Base-by-base conservation (phyloP, 805 yeast species). In the Candida quercuum region DNA sequence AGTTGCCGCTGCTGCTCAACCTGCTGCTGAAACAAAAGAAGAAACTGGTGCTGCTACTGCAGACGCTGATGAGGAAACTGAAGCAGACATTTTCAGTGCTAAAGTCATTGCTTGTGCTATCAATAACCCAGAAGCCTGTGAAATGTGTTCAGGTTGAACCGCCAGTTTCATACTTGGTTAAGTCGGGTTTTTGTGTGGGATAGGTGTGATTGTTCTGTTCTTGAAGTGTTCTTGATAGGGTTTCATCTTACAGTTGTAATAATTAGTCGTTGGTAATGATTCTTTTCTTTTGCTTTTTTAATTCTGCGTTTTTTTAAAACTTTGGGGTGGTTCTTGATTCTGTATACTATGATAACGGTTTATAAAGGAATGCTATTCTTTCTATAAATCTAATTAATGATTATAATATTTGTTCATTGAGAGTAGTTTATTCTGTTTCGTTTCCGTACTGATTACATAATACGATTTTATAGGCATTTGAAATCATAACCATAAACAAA, bases 41-140 rank as follows among this genome's bases (percentile, higher is more conserved):
- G 58, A 39, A 6, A 47, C 44, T 26, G 56, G 46, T 22, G 66
- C 59, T 55, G 61, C 52, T 51, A 48, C 40, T 17, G 57, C 51
- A 13, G 60, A 38, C 3, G 49, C 41, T 19, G 59, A 45, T 20
- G 69, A 61, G 26, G 68, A 65, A 48, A 60, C 66, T 17, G 91
- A 81, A 51, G 78, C 70, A 41, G 96, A 91, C 61, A 91, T 91
- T 52, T 93, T 70, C 74, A 86, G 91, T 63, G 83, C 95, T 19
- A 82, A 89, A 65, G 98, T 85, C 24, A 79, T 91, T 66, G 96
- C 96, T 25, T 91, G 99, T 72, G 95, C 97, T 39, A 88, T 93
- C 61, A 81, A 85, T 62, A 91, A 93, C 69, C 97, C 97, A 42
- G 98, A 86, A 68, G 78, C 98, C 35, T 91, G 99, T 68, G 91